Percentiles rank a stretch among this genome's conserved stretches.
Evolutionary conservation across 1,284 basidiomycete genomes (phyloP).

Genomic region (Thelephora terrestris): DNA sequence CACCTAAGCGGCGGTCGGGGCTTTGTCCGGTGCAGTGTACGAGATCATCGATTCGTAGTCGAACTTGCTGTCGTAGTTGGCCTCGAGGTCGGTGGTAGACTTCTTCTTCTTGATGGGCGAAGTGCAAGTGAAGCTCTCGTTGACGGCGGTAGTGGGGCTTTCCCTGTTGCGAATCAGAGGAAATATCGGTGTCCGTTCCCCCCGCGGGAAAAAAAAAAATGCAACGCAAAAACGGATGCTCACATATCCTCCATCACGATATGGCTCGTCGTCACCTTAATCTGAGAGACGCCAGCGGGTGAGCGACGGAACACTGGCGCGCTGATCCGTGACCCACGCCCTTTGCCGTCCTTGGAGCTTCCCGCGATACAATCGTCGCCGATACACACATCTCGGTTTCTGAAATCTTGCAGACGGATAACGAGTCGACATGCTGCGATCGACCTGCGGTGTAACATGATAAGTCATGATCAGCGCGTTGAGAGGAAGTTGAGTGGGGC

Average conservation of each 20-base stretch:
- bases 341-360: conserved; percentile 24
- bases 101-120: too few species aligned
- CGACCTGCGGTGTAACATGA: conserved; percentile 26
- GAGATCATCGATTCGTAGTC: too few species aligned
- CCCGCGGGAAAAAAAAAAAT: too few species aligned
- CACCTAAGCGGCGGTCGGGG: too few species aligned
- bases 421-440: conserved; percentile 59
- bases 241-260: conserved; percentile 35
- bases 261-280: conserved; percentile 50
- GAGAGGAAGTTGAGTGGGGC: not conserved
- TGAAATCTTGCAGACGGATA: conserved; percentile 49
- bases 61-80: too few species aligned
- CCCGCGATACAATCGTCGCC: conserved; percentile 37
- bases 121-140: too few species aligned
- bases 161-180: too few species aligned
- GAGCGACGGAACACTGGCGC: conserved; percentile 10
- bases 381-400: conserved; percentile 30
- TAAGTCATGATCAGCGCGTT: not conserved
- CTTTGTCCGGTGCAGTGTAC: too few species aligned
- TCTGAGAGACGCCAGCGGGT: conserved; percentile 23
- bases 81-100: too few species aligned
- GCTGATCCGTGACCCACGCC: conserved; percentile 11
- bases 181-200: too few species aligned
- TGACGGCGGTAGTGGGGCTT: too few species aligned
- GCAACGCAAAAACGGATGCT: not conserved